Evolutionary conservation across 805 yeast species (phyloP).

Genomic region (Wickerhamiella cacticola): DNA sequence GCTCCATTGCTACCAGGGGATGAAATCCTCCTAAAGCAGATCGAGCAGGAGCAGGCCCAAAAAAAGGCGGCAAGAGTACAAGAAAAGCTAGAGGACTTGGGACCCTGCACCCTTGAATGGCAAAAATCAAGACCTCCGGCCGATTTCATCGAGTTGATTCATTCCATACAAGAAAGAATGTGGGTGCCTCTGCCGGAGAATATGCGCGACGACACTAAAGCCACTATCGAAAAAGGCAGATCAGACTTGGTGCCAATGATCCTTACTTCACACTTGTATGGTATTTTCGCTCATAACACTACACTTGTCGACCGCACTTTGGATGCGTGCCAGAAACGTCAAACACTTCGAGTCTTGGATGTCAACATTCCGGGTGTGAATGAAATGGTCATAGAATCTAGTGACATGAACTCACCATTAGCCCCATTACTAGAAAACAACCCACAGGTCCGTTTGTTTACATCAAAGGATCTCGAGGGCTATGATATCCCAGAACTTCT

Average conservation of each 20-base stretch:
- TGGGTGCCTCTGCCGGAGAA: constrained; percentile 28
- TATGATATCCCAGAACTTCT: constrained; percentile 19
- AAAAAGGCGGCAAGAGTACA: constrained; percentile 16
- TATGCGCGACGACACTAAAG: constrained; percentile 21
- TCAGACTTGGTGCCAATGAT: constrained; percentile 26
- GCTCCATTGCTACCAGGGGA: constrained; percentile 23
- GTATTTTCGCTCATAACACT: constrained; percentile 28
- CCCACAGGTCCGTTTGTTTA: constrained; percentile 15
- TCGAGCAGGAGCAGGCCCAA: constrained; percentile 22
- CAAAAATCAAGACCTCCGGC: constrained; percentile 8
- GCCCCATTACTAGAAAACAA: not conserved
- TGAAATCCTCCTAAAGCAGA: constrained; percentile 16
- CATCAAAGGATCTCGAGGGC: constrained; percentile 21
- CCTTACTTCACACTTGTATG: constrained; percentile 28
- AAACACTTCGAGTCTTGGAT: constrained; percentile 23
- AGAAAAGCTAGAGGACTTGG: constrained; percentile 16
- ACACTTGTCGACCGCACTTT: constrained; percentile 31
- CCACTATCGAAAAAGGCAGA: constrained; percentile 24
- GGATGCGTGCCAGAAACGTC: constrained; percentile 19
- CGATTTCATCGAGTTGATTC: constrained; percentile 22
- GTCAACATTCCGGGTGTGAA: constrained; percentile 25
- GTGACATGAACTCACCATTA: not conserved
- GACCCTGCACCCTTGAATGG: constrained; percentile 19
- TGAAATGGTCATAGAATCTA: constrained; percentile 27
- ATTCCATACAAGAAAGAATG: constrained; percentile 22